Base-by-base conservation (phyloP, 2,329 filamentous ascomycete genomes). In the Tolypocladium ophioglossoides region DNA sequence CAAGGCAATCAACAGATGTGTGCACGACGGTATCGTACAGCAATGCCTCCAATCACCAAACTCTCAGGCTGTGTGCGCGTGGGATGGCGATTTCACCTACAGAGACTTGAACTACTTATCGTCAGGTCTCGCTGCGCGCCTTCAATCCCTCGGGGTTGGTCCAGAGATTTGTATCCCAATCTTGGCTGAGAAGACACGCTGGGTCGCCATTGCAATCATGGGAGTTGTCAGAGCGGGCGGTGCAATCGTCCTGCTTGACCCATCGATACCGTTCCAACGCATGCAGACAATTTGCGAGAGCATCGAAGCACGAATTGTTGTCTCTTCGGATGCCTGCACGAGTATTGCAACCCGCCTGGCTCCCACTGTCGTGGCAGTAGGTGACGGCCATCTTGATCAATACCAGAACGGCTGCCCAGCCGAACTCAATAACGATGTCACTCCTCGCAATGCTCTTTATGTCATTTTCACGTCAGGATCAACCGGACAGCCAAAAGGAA, bases 1-100 rank as follows among this genome's bases (percentile, higher is more conserved):
- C 0, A 37, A 53, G 14, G 20, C 49, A 3, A 22, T 62, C 9
- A 22, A 62, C 3, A 2, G 49, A 0, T 73, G 70, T 46, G 71
- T 76, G 57, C 74, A 77, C 48, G 68, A 74, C 27, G 57, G 74
- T 51, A 68, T 77, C 41, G 64, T 68, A 3, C 62, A 68, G 11
- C 71, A 70, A 30, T 66, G 66, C 4, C 55, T 56, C 7, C 61
- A 57, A 18, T 59, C 62, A 1, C 70, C 73, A 0, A 52, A 60
- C 10, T 57, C 66, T 0, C 59, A 63, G 0, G 74, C 75, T 1
- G 66, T 77, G 18, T 62, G 70, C n/a, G 72, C 74, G 0, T 77
- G 74, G 73, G 75, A 77, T 56, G 74, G 71, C 18, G 56, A 61
- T 18, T 68, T 76, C 44, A 74, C 72, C 7, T 75, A 74, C 54